A percentile compares a stretch with the other conserved stretches of the same genome.
Conservation (phyloP, 768 basidiomycete genomes). For the Russula sp. region DNA sequence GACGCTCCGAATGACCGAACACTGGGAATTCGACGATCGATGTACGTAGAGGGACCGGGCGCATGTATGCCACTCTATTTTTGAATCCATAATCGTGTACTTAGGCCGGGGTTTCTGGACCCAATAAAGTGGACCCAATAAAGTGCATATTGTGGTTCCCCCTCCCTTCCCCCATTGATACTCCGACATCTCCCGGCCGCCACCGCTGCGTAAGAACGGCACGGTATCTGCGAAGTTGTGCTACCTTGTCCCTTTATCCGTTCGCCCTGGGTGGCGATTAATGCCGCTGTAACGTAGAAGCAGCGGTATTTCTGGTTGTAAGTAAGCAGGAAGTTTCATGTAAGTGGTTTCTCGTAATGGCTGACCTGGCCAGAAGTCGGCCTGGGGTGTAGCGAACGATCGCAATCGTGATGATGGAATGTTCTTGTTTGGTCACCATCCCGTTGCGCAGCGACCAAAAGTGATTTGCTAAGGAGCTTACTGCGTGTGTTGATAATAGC, state of each 20-base stretch:
- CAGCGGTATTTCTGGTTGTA: too few species aligned
- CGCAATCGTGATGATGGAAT: too few species aligned
- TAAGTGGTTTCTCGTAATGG: too few species aligned
- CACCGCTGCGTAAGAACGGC: not conserved
- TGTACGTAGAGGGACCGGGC: not conserved
- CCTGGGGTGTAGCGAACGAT: too few species aligned
- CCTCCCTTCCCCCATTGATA: not conserved
- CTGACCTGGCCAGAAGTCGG: too few species aligned
- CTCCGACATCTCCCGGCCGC: not conserved
- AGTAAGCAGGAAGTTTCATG: too few species aligned
- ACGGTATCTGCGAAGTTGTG: not conserved
- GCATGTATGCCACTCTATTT: not conserved
- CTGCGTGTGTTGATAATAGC: too few species aligned
- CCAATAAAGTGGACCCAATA: not conserved
- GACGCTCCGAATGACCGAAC: slow-evolving; percentile 1
- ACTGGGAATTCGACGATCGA: not conserved
- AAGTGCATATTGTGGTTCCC: not conserved
- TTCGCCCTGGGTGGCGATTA: not conserved
- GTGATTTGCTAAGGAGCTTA: too few species aligned
- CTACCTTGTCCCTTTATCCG: not conserved
- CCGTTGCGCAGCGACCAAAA: too few species aligned
- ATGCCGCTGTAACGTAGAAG: not conserved
- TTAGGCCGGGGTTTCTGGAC: not conserved
- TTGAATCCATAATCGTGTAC: not conserved
- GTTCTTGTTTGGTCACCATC: too few species aligned